phyloP scores from a whole-genome alignment of 352 stramenopile genomes.

The Globisporangium iwayamae region DNA sequence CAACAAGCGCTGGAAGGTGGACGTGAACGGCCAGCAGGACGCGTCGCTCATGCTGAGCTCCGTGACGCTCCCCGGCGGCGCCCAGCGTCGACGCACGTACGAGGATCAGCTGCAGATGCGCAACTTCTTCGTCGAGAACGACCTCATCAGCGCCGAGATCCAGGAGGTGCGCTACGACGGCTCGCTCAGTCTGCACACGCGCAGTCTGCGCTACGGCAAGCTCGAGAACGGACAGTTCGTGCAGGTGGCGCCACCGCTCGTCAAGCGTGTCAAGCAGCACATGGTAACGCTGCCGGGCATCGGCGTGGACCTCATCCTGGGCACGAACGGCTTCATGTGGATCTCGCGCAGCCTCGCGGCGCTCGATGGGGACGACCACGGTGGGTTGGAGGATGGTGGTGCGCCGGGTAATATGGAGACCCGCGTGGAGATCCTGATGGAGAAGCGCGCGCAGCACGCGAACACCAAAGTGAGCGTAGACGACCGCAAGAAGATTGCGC shows the following conservation, averaged over 20 bases:
- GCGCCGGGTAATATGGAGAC: slow-evolving; percentile 63
- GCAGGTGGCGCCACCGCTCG: slow-evolving; percentile 82
- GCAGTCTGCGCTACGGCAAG: slow-evolving; percentile 94
- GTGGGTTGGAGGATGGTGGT: slow-evolving; percentile 32
- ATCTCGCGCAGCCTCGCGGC: slow-evolving; percentile 85
- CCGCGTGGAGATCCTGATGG: slow-evolving; percentile 88
- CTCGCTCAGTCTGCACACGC: slow-evolving; percentile 92
- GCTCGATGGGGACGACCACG: slow-evolving; percentile 33
- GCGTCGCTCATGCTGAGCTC: slow-evolving; percentile 90
- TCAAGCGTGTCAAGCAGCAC: slow-evolving; percentile 95
- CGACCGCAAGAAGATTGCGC: slow-evolving; percentile 81
- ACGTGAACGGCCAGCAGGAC: slow-evolving; percentile 86
- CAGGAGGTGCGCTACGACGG: slow-evolving; percentile 89
- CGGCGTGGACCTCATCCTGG: slow-evolving; percentile 90
- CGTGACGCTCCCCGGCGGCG: slow-evolving; percentile 94
- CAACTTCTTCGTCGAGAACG: slow-evolving; percentile 92
- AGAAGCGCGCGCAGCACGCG: slow-evolving; percentile 89
- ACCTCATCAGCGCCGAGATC: slow-evolving; percentile 93
- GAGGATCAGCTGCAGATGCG: slow-evolving; percentile 98
- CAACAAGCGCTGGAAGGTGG: slow-evolving; percentile 95
- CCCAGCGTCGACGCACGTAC: slow-evolving; percentile 94
- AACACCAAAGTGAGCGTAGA: slow-evolving; percentile 66
- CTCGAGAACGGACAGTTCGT: slow-evolving; percentile 94
- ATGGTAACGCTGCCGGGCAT: slow-evolving; percentile 81
- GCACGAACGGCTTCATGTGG: slow-evolving; percentile 95